phyloP scores from a whole-genome alignment of 139 green algal species.

The Tetraselmis chui region DNA sequence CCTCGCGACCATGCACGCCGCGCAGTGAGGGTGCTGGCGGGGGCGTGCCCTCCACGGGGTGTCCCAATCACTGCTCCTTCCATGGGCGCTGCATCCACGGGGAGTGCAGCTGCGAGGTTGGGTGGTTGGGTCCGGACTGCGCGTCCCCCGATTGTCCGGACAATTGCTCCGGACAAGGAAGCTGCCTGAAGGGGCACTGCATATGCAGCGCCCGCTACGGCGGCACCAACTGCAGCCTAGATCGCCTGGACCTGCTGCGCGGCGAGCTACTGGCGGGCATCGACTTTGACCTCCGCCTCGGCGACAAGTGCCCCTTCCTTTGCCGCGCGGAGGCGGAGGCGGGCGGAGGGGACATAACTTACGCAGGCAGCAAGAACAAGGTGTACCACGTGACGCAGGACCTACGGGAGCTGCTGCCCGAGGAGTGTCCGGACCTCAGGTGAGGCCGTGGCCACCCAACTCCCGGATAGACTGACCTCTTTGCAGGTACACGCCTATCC shows the following conservation, averaged over 20 bases:
- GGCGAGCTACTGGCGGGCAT: slow-evolving; percentile 4
- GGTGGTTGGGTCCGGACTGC: slow-evolving; percentile 8
- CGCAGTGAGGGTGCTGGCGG: too few species aligned
- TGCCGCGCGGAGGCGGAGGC: not conserved
- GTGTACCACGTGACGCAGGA: not conserved
- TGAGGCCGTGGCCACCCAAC: too few species aligned
- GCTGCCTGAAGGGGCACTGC: slow-evolving; percentile 2
- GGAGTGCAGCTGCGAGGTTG: slow-evolving; percentile 2
- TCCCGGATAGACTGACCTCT: too few species aligned
- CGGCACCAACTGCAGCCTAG: not conserved
- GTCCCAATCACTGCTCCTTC: not conserved
- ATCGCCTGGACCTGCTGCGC: not conserved
- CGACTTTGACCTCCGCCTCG: slow-evolving; percentile 2
- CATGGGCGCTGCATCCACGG: not conserved
- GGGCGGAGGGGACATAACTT: not conserved
- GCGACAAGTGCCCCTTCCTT: slow-evolving; percentile 11
- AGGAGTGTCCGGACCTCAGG: not conserved
- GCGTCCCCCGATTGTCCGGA: not conserved
- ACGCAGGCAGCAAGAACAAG: not conserved
- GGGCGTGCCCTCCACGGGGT: not conserved
- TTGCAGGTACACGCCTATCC: too few species aligned
- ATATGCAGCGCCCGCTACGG: not conserved
- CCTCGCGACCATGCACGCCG: too few species aligned
- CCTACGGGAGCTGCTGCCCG: not conserved
- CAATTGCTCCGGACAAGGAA: not conserved